Evolutionary conservation across 2,329 filamentous ascomycete species (phyloP).

Genomic region (Rutstroemia sp.): DNA sequence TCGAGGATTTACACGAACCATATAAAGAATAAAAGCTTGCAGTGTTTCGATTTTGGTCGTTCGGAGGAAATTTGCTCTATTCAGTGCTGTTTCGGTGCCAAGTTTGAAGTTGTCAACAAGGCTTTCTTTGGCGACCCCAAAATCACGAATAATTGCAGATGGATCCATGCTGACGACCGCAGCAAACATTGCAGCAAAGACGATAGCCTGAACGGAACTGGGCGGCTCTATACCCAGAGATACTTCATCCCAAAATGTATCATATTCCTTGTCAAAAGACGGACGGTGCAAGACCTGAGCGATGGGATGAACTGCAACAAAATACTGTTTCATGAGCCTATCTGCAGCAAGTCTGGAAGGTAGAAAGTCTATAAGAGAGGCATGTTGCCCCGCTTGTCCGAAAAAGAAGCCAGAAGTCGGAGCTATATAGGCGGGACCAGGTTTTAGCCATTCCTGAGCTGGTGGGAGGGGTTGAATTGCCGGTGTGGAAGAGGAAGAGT

Average conservation of each 20-base stretch:
- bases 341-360: conserved; percentile 52
- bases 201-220: conserved; percentile 56
- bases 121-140: conserved; percentile 47
- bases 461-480: conserved; percentile 15
- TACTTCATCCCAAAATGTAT: conserved; percentile 58
- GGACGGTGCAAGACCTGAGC: conserved; percentile 56
- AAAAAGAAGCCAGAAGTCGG: conserved; percentile 59
- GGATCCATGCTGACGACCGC: conserved; percentile 60
- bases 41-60: conserved; percentile 68
- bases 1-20: conserved; percentile 41
- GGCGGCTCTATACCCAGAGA: conserved; percentile 52
- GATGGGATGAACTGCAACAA: conserved; percentile 59
- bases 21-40: conserved; percentile 70
- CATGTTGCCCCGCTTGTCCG: conserved; percentile 40
- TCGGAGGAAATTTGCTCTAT: conserved; percentile 62
- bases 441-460: conserved; percentile 49
- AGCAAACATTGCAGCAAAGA: conserved; percentile 64
- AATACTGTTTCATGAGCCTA: conserved; percentile 59
- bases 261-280: conserved; percentile 40
- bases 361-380: conserved; percentile 51
- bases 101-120: conserved; percentile 57
- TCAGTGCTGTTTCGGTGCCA: conserved; percentile 59
- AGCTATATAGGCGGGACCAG: conserved; percentile 58
- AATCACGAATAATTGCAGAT: conserved; percentile 41
- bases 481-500: background rate